Evolutionary conservation across 1,139 yeast genomes (phyloP), one percentile per base, ranked within the genome.

Genomic region (Sugiyamaella japonica): DNA sequence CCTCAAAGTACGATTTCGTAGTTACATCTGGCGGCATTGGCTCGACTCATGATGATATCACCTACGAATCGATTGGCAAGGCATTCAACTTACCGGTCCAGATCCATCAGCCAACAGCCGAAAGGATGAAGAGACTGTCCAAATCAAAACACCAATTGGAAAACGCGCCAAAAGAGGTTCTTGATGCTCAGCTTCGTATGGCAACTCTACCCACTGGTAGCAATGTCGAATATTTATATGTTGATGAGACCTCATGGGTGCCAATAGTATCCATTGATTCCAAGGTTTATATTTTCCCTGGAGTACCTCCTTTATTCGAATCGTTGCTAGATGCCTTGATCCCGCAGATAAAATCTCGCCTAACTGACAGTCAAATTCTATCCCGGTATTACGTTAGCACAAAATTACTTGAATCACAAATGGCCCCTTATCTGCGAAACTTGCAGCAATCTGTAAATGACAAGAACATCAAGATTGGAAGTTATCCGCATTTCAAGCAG

Each of bases 1-100:
- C 78, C 31, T 66, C 74, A 17, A 73, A 78, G 47, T 84, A 83
- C 62, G 93, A 87, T 64, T 78, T 89, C 54, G 78, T 89, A 5
- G 79, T 88, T 15, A 88, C 96, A 0, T 81, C 89, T 15, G 96
- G 97, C 1, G 89, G 77, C 9, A 86, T 89, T 59, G 97, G 97
- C 0, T 88, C 95, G 2, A 89, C 96, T 0, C 96, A 89, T 64
- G 96, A 89, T 66, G 97, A 89, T 67, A 85, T 89, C 56, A 88
- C 96, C 0, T 89, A 89, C 68, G 83, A 82, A 50, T 78, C 86
- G 5, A 63, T 89, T 13, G 87, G 90, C 1, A 79, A 78, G 59
- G 86, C 87, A 17, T 89, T 76, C 63, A 71, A 71, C 1, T 69
- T 86, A 9, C 78, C 78, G 0, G 72, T 84, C 55, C 70, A 69